Evolutionary conservation across 192 early-diverging fungal genomes (phyloP), one percentile per base, ranked within the genome.

Genomic region (Cetraspora pellucida): DNA sequence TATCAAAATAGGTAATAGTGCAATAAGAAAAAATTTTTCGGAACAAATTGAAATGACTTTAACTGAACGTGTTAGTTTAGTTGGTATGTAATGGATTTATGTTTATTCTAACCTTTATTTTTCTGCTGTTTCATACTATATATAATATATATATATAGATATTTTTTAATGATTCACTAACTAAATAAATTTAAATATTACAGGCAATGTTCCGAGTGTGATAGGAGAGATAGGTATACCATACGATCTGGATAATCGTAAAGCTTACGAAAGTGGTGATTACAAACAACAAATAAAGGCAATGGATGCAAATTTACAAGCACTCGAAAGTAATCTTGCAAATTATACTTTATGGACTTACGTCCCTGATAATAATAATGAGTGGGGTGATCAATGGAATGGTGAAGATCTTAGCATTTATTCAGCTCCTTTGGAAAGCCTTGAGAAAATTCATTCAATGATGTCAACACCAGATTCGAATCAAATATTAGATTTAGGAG

Each of bases 341-440:
- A 90, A 89, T 75, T 95, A 93, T 78, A 93, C 93, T 78, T 85
- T 95, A n/a, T 95, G 94, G 94, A 95, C 94, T 77, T 95, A 95
- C 78, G 93, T 93, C 78, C 84, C 92, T 14, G 82, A 82, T 49
- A 95, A 95, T 66, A 90, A 93, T 79, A 89, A 94, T 78, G 78
- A 82, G 16, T 82, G 87, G 72, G 94, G 94, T 6, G 94, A 95
- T 80, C 91, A 93, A 60, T 95, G 94, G 93, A 94, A 93, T 65
- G 93, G 92, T 2, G 92, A 94, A 77, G 93, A 95, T 72, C 94
- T 95, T 75, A 91, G 90, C 0, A 92, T 94, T 46, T 89, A 83
- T 83, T 89, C 83, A 30, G 83, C 75, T 66, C 71, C 31, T 69
- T 74, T 77, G 1, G 72, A 80, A 28, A 77, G 78, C 50, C 73